Evolutionary conservation across 768 basidiomycete genomes (phyloP).

Genomic region (Tylopilus intermedius): DNA sequence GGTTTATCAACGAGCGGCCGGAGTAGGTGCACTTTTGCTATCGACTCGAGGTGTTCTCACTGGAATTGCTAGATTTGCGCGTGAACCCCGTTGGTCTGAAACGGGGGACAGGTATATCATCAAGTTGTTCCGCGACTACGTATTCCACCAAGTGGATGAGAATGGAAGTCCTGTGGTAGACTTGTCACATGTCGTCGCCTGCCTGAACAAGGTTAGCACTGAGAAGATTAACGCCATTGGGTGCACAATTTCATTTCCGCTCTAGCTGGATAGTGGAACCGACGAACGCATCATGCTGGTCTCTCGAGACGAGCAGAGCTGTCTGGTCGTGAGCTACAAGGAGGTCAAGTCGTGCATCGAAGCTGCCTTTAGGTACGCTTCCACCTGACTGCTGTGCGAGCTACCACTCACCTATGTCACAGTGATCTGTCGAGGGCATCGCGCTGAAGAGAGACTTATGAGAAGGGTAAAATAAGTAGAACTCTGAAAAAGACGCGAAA

Average conservation of each 20-base stretch:
- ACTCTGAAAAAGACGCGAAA: slow-evolving; percentile 63
- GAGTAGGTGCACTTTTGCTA: slow-evolving; percentile 58
- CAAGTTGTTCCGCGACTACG: slow-evolving; percentile 96
- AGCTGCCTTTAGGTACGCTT: slow-evolving; percentile 69
- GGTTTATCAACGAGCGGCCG: slow-evolving; percentile 98
- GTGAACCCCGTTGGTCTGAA: slow-evolving; percentile 95
- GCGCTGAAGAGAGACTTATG: slow-evolving; percentile 12
- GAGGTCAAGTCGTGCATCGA: slow-evolving; percentile 86
- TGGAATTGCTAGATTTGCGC: slow-evolving; percentile 71
- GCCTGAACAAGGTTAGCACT: slow-evolving; percentile 80
- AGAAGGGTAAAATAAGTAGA: slow-evolving; percentile 56
- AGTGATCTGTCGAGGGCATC: slow-evolving; percentile 44
- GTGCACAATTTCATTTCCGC: not conserved
- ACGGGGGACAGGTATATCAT: slow-evolving; percentile 97
- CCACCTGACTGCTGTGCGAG: not conserved
- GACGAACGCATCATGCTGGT: slow-evolving; percentile 96
- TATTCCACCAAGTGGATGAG: slow-evolving; percentile 96
- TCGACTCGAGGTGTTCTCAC: not conserved
- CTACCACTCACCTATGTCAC: slow-evolving; percentile 1
- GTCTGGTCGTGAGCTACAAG: slow-evolving; percentile 88
- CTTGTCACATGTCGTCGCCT: slow-evolving; percentile 84
- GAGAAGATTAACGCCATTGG: not conserved
- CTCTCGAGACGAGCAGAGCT: slow-evolving; percentile 92
- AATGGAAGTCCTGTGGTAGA: slow-evolving; percentile 85
- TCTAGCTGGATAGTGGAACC: slow-evolving; percentile 83